A percentile compares a stretch with the other conserved stretches of the same genome.
Evolutionary conservation across 345 rosid species (phyloP).

Genomic region (Kandelia obovata): DNA sequence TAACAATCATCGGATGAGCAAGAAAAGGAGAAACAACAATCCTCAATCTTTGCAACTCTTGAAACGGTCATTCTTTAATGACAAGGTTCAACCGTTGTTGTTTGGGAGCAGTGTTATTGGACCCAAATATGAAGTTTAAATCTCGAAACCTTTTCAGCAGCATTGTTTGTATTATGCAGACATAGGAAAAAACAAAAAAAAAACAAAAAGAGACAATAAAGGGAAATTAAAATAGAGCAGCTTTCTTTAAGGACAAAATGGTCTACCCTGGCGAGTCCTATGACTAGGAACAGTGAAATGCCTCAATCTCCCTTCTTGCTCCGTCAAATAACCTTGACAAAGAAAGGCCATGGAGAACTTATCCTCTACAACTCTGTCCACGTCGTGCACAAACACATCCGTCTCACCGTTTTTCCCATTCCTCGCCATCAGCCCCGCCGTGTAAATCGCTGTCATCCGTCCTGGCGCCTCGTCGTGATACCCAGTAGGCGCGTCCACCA

Average conservation of each 20-base stretch:
- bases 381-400: slow-evolving; percentile 84
- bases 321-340: slow-evolving; percentile 63
- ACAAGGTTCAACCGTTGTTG: too few species aligned
- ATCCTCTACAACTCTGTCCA: slow-evolving; percentile 66
- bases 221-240: too few species aligned
- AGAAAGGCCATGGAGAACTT: slow-evolving; percentile 65
- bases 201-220: too few species aligned
- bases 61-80: too few species aligned
- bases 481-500: slow-evolving; percentile 97
- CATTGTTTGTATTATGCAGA: too few species aligned
- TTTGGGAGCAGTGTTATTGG: too few species aligned
- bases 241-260: slow-evolving; percentile 41
- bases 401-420: slow-evolving; percentile 59
- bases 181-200: too few species aligned
- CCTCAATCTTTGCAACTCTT: too few species aligned
- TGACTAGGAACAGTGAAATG: slow-evolving; percentile 80
- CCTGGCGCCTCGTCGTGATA: slow-evolving; percentile 77
- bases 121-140: too few species aligned
- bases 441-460: slow-evolving; percentile 79
- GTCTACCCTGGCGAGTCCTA: slow-evolving; percentile 36
- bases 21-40: too few species aligned
- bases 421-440: slow-evolving; percentile 83
- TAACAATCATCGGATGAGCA: too few species aligned
- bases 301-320: slow-evolving; percentile 69
- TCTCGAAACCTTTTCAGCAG: too few species aligned